These are phyloP conservation scores for Phaeophleospora eucalypticola DNA, from an alignment of 2,329 filamentous ascomycete genomes.

Conservation along the genomic window DNA sequence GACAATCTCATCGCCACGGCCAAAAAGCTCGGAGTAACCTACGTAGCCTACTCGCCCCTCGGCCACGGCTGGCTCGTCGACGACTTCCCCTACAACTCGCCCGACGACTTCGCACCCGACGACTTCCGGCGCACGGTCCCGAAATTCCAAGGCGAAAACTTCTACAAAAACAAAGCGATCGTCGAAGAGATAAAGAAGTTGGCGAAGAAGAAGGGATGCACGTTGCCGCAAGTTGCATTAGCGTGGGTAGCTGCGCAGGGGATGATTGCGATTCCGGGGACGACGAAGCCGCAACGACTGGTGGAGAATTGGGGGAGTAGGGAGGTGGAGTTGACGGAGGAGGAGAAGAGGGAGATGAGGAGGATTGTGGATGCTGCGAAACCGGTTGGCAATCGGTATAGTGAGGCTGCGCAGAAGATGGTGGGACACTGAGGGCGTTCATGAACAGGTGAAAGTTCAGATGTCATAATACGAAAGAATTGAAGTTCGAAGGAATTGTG, in stretches of 20 bases:
- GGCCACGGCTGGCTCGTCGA: slow-evolving; percentile 43
- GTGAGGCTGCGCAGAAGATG: slow-evolving; percentile 3
- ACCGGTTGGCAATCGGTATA: slow-evolving; percentile 37
- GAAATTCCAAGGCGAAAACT: slow-evolving; percentile 30
- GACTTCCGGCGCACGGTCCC: slow-evolving; percentile 27
- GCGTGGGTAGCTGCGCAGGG: slow-evolving; percentile 28
- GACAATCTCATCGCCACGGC: slow-evolving; percentile 40
- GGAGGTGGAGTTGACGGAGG: slow-evolving; percentile 31
- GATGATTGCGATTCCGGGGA: slow-evolving; percentile 23
- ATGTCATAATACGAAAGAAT: neutral
- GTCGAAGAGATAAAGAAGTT: slow-evolving; percentile 25
- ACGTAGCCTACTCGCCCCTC: slow-evolving; percentile 38
- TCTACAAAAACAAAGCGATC: slow-evolving; percentile 27
- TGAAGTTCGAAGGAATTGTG: too few species aligned
- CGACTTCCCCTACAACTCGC: slow-evolving; percentile 32
- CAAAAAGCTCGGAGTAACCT: slow-evolving; percentile 43
- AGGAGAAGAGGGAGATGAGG: slow-evolving; percentile 40
- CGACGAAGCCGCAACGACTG: slow-evolving; percentile 19
- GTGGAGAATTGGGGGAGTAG: slow-evolving; percentile 22
- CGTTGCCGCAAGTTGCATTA: slow-evolving; percentile 22
- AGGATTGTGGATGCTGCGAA: slow-evolving; percentile 37
- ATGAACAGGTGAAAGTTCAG: too few species aligned
- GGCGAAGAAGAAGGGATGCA: slow-evolving; percentile 21
- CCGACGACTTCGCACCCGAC: slow-evolving; percentile 35
- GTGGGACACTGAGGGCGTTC: slow-evolving; percentile 4